Base-by-base conservation (phyloP, 179 eudicot genomes). In the Silene noctiflora region DNA sequence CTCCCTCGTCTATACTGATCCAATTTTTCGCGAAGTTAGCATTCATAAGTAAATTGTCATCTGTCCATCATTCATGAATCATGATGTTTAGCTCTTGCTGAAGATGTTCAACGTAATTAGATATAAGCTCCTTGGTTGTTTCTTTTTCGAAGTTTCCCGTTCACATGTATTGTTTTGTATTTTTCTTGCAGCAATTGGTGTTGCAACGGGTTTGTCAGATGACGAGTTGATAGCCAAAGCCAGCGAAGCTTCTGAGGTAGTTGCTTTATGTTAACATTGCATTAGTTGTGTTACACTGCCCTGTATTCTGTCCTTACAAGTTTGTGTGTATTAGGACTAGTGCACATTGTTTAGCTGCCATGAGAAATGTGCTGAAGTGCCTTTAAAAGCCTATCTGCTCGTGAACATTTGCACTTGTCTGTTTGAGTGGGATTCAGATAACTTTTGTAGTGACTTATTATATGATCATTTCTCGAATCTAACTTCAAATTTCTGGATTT, bases 211-310 rank as follows among this genome's bases (percentile, higher is more conserved):
- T 55, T 64, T 78, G 61, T 80, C 86, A 67, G 89, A 83, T 69
- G 89, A 88, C 31, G 86, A 84, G 75, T 62, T 84, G 33, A 73
- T 74, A 69, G 76, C 83, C 29, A 81, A 81, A 74, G 83, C 83
- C 72, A 75, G 93, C 19, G 91, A 90, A 81, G 71, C 81, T 83
- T 89, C 87, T 24, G 90, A 93, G 97, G 98, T 93, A 72, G 81
- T 73, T 76, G 29, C 42, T 55, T 21, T 62, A 35, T 21, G 17
- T 70, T 17, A 29, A 62, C 67, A 58, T 29, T 75, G 58, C 70
- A 71, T 69, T 58, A 35, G 11, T 81, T 35, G 20, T 55, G 35
- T 42, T 73, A 55, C 24, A 44, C 13, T 22, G 33, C 39, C 35
- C 27, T 27, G 8, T 35, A n/a, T 21, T 60, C 14, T 9, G 17